Conservation (phyloP, 2,329 filamentous ascomycete genomes). For the Emmonsiellopsis sp. region DNA sequence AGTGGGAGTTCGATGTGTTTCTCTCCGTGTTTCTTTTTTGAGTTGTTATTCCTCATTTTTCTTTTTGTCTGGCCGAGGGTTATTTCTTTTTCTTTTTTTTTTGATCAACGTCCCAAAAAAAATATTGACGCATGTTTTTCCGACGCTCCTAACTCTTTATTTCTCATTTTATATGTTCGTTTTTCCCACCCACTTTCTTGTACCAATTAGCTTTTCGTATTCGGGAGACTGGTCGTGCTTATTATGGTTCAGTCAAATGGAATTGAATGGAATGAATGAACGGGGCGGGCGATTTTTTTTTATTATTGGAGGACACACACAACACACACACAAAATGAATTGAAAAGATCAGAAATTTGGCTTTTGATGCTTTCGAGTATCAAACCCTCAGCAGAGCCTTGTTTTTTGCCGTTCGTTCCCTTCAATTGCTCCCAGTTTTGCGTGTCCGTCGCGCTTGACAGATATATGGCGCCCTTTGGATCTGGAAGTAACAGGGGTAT, state of each 20-base stretch:
- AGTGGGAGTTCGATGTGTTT: constrained; percentile 20
- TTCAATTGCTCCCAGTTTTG: no score
- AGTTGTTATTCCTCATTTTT: constrained; percentile 13
- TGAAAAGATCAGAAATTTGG: no score
- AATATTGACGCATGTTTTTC: neutral
- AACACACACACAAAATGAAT: no score
- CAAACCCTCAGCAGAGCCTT: no score
- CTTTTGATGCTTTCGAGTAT: no score
- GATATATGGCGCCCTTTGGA: no score
- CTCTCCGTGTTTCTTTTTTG: constrained; percentile 11
- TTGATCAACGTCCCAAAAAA: neutral
- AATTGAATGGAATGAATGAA: constrained; percentile 2
- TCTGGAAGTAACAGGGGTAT: no score
- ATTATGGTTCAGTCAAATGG: constrained; percentile 5
- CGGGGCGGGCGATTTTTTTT: no score
- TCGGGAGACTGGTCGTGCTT: constrained; percentile 11
- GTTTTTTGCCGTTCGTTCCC: no score
- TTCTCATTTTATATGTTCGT: constrained; percentile 17
- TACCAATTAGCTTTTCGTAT: constrained; percentile 11
- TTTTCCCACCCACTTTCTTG: constrained; percentile 13
- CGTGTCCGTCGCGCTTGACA: no score
- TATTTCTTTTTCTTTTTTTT: neutral
- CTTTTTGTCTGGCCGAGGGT: constrained; percentile 7
- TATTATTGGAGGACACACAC: no score
- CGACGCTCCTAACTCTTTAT: constrained; percentile 14